phyloP scores from a whole-genome alignment of 78 protist genomes.

The Protostelium mycophagum region DNA sequence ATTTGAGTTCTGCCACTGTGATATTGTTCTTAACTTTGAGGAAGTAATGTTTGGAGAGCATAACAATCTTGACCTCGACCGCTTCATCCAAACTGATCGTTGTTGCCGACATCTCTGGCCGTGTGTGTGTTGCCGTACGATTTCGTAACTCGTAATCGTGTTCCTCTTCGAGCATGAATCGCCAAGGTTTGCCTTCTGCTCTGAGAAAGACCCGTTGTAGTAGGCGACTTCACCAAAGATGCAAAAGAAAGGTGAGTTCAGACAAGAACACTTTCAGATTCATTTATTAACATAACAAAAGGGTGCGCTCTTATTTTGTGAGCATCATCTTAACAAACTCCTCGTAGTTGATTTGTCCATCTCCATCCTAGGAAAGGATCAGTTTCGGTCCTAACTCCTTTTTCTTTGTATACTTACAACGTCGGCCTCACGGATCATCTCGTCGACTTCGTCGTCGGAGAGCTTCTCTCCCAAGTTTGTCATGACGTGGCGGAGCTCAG shows the following conservation, averaged over 20 bases:
- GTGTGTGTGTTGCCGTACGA: not conserved
- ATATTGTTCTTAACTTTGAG: not conserved
- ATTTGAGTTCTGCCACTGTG: not conserved
- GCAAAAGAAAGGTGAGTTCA: too few species aligned
- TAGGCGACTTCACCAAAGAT: too few species aligned
- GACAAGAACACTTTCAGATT: too few species aligned
- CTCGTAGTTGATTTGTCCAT: conserved; percentile 96
- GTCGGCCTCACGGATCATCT: conserved; percentile 96
- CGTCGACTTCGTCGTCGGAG: conserved; percentile 95
- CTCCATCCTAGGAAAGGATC: too few species aligned
- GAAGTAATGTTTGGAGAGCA: not conserved
- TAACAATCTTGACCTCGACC: not conserved
- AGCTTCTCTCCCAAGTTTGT: conserved; percentile 92
- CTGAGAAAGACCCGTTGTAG: too few species aligned
- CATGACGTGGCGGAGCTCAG: conserved; percentile 97
- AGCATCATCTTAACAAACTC: conserved; percentile 95
- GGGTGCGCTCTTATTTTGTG: conserved; percentile 66
- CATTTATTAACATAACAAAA: too few species aligned
- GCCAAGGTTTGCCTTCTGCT: too few species aligned
- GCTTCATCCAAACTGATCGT: not conserved
- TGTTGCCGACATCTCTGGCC: not conserved
- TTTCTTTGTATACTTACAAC: too few species aligned
- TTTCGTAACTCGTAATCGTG: not conserved
- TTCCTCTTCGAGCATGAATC: not conserved
- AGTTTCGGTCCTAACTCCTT: too few species aligned